These are phyloP conservation scores for Kuraishia hungarica DNA, from an alignment of 805 yeast genomes.

Conservation along the genomic window DNA sequence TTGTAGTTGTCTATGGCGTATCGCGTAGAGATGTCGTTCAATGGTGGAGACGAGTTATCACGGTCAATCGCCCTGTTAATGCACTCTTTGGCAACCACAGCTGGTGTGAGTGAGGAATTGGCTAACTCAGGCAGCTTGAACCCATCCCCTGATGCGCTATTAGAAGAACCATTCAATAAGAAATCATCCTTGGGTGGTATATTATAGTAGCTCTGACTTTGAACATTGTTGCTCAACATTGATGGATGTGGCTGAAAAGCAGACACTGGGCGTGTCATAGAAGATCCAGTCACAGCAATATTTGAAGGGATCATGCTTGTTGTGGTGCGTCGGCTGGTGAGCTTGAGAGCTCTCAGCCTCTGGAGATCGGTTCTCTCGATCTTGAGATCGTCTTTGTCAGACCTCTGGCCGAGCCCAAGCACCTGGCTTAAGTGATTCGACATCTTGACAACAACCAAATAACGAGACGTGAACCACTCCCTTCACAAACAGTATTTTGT, in stretches of 20 bases:
- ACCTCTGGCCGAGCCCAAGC: conserved; percentile 1
- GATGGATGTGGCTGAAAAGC: not conserved
- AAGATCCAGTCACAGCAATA: not conserved
- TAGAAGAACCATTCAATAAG: not conserved
- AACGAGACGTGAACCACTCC: not conserved
- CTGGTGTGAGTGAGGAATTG: conserved; percentile 24
- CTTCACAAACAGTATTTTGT: not conserved
- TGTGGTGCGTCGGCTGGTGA: not conserved
- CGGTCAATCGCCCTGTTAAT: conserved; percentile 48
- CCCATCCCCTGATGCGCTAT: not conserved
- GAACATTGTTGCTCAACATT: not conserved
- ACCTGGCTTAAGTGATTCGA: conserved; percentile 1
- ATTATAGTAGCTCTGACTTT: not conserved
- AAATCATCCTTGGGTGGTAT: not conserved
- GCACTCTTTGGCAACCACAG: conserved; percentile 55
- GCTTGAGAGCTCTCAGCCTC: conserved; percentile 1
- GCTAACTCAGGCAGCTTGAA: not conserved
- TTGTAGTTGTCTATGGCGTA: conserved; percentile 65
- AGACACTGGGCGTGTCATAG: not conserved
- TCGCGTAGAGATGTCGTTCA: conserved; percentile 45
- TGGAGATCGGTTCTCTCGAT: conserved; percentile 4
- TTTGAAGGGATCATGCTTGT: not conserved
- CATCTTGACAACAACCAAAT: not conserved
- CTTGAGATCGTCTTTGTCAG: conserved; percentile 1
- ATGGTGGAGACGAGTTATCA: conserved; percentile 51